A percentile compares a stretch with the other conserved stretches of the same genome.
Evolutionary conservation across 2,329 filamentous ascomycete species (phyloP).

Genomic region (Lecanoromycetidae sp.): DNA sequence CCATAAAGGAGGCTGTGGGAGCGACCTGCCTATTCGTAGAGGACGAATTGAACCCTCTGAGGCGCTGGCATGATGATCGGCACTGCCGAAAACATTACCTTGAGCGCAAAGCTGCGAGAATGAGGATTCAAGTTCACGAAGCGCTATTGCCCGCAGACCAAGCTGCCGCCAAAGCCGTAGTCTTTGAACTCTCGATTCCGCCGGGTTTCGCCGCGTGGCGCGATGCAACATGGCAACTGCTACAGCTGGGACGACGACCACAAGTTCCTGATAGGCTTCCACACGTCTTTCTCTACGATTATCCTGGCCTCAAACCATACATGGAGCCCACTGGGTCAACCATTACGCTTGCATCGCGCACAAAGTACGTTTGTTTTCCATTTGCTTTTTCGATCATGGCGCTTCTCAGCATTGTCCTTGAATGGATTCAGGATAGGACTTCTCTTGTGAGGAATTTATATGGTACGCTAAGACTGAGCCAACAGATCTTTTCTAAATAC

Average conservation of each 20-base stretch:
- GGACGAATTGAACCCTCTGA: conserved; percentile 12
- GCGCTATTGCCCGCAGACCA: conserved; percentile 34
- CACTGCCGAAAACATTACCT: conserved; percentile 37
- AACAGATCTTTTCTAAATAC: conserved; percentile 35
- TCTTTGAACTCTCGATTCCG: conserved; percentile 43
- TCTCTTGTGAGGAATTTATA: no score
- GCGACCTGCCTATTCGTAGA: conserved; percentile 26
- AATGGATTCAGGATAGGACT: no score
- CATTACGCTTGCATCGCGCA: conserved; percentile 34
- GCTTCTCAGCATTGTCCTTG: no score
- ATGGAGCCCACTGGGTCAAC: conserved; percentile 7
- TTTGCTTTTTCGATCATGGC: no score
- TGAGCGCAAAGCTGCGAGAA: conserved; percentile 25
- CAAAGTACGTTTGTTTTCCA: no score
- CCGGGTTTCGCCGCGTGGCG: conserved; percentile 38
- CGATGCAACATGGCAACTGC: conserved; percentile 40
- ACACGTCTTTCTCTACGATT: conserved; percentile 23
- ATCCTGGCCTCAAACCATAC: conserved; percentile 25
- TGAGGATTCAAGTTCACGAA: conserved; percentile 39
- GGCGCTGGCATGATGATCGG: conserved; percentile 24
- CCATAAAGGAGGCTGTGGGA: conserved; percentile 26
- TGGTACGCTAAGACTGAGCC: no score
- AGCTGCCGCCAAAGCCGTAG: conserved; percentile 30
- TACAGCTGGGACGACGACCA: conserved; percentile 21
- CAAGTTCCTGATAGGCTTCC: neutral